phyloP scores from a whole-genome alignment of 2,329 filamentous ascomycete species.

The Metarhizium humberi region DNA sequence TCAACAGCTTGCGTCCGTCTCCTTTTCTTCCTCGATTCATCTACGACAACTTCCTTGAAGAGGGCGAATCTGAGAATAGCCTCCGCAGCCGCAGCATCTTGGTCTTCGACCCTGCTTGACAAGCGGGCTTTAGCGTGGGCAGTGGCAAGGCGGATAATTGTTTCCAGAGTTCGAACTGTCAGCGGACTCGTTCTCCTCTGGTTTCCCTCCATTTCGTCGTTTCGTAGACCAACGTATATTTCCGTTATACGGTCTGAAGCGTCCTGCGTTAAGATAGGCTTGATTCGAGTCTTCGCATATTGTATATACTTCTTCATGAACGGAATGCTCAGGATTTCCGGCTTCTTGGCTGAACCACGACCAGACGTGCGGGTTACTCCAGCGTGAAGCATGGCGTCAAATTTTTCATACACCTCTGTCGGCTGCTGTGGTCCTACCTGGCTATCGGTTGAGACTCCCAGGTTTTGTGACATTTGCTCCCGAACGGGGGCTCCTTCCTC shows the following conservation, averaged over 20 bases:
- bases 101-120: conserved; percentile 79
- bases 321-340: conserved; percentile 86
- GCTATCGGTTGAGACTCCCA: conserved; percentile 79
- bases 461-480: conserved; percentile 72
- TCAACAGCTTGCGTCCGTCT: conserved; percentile 57
- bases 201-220: conserved; percentile 92
- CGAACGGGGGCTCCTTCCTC: conserved; percentile 93
- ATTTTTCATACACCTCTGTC: conserved; percentile 93
- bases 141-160: conserved; percentile 92
- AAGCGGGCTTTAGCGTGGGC: conserved; percentile 90
- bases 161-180: conserved; percentile 94
- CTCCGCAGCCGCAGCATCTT: conserved; percentile 81
- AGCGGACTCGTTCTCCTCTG: conserved; percentile 89
- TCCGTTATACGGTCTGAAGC: conserved; percentile 86
- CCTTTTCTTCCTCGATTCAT: conserved; percentile 74
- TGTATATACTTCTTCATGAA: conserved; percentile 99
- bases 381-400: conserved; percentile 88
- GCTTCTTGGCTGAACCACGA: conserved; percentile 63
- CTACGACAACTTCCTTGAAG: conserved; percentile 87
- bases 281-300: conserved; percentile 87
- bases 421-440: conserved; percentile 63
- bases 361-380: conserved; percentile 73
- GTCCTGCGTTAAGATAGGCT: conserved; percentile 81
- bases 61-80: conserved; percentile 86
- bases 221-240: conserved; percentile 84